Conservation (phyloP, 2,329 filamentous ascomycete species). For the Juglanconis juglandina region DNA sequence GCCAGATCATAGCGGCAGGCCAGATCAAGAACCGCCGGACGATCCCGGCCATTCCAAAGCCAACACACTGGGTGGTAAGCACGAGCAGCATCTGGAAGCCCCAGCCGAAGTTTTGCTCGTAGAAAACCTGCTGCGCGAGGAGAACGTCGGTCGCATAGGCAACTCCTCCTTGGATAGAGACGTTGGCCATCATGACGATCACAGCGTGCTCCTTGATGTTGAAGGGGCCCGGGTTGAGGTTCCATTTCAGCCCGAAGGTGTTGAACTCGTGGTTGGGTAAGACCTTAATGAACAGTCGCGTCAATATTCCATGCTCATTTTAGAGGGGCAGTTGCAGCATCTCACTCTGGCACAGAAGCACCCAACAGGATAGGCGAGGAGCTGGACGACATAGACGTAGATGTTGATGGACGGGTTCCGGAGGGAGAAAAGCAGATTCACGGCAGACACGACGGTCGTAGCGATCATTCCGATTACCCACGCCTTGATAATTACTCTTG, state of each 20-base stretch:
- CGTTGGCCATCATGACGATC: constrained; percentile 31
- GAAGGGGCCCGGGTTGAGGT: constrained; percentile 31
- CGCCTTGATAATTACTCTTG: neutral
- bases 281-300: neutral
- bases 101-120: constrained; percentile 52
- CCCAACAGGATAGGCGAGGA: constrained; percentile 10
- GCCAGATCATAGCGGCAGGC: constrained; percentile 65
- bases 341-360: constrained; percentile 10
- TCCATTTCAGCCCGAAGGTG: constrained; percentile 24
- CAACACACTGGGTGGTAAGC: constrained; percentile 56
- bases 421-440: constrained; percentile 14
- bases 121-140: constrained; percentile 44
- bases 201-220: constrained; percentile 33
- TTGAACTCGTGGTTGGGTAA: constrained; percentile 20
- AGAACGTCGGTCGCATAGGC: constrained; percentile 38
- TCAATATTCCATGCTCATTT: neutral
- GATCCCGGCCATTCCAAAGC: constrained; percentile 61
- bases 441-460: constrained; percentile 10
- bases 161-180: constrained; percentile 13
- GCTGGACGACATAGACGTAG: constrained; percentile 14
- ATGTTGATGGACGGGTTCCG: constrained; percentile 12
- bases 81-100: constrained; percentile 58
- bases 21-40: constrained; percentile 57
- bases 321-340: neutral
- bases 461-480: constrained; percentile 14